These are phyloP conservation scores for Imleria badia DNA, from an alignment of 768 basidiomycete genomes.

Conservation along the genomic window DNA sequence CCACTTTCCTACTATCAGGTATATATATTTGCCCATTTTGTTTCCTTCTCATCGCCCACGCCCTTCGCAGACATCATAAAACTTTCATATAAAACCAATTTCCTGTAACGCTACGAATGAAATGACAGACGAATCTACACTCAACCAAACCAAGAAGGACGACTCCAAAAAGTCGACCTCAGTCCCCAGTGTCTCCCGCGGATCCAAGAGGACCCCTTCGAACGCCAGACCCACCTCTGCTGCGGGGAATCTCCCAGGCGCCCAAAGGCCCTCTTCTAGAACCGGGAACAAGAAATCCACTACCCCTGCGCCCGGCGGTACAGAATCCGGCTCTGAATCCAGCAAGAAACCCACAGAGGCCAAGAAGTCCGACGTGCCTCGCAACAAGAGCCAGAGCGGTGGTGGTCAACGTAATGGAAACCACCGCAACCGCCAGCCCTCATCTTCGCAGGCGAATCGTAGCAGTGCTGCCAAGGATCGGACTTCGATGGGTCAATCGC, in stretches of 20 bases:
- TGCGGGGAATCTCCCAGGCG: slow-evolving; percentile 42
- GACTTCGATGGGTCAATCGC: slow-evolving; percentile 36
- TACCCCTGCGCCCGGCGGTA: slow-evolving; percentile 36
- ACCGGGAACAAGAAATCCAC: slow-evolving; percentile 61
- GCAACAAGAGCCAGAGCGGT: slow-evolving; percentile 54
- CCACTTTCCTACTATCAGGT: slow-evolving; percentile 50
- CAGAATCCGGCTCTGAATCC: slow-evolving; percentile 76
- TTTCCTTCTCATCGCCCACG: slow-evolving; percentile 20
- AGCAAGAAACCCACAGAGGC: slow-evolving; percentile 57
- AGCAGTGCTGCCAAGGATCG: slow-evolving; percentile 50
- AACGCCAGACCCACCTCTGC: slow-evolving; percentile 42
- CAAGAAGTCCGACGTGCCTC: slow-evolving; percentile 49
- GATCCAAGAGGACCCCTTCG: slow-evolving; percentile 58
- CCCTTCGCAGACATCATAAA: slow-evolving; percentile 46
- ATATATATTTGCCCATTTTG: slow-evolving; percentile 12
- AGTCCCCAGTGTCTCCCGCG: slow-evolving; percentile 49
- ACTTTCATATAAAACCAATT: slow-evolving; percentile 38
- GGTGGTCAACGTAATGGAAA: slow-evolving; percentile 44
- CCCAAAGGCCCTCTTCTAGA: slow-evolving; percentile 61
- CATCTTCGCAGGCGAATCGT: slow-evolving; percentile 58
- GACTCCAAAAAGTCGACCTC: slow-evolving; percentile 59
- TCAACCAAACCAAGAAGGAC: slow-evolving; percentile 59
- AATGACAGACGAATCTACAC: slow-evolving; percentile 80
- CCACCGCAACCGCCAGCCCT: slow-evolving; percentile 58
- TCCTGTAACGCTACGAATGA: slow-evolving; percentile 67